Base-by-base conservation (phyloP, 2,329 filamentous ascomycete species). In the Apiospora phragmitis region DNA sequence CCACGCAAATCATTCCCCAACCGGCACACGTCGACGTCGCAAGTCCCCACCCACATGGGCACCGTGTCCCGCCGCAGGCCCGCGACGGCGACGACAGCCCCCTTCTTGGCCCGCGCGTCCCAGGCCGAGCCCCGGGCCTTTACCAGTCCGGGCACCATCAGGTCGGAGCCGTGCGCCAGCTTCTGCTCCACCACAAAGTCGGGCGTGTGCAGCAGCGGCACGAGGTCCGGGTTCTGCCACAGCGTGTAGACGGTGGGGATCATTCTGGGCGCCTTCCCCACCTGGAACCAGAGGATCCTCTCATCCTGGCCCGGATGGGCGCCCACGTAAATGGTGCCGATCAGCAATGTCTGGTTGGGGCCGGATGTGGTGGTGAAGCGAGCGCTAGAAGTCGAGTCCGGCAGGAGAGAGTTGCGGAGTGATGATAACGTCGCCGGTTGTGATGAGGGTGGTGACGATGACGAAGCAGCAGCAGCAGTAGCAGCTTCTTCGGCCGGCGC, bases 101-200 rank as follows among this genome's bases (percentile, higher is more conserved):
- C 89, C 75, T 89, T 88, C 68, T 84, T 87, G 2, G 90, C 90
- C 65, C 83, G 83, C 45, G 81, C 75, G 4, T 90, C 89, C 75
- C 92, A 92, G 1, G 90, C 90, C 14, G 90, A 89, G 1, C 90
- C 90, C 68, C 88, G 51, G 8, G 70, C 21, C 65, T 71, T 86
- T 38, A 90, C 86, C 18, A 93, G 80, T 11, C 91, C 91, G 1
- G 91, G 91, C 1, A 88, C 91, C 91, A 92, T 92, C 66, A 93
- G 81, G 78, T 92, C 90, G 26, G 91, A 90, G 4, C 91, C 91
- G 9, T 86, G 85, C 70, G 87, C 87, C 11, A 93, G 81, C 79
- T 92, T 92, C 72, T 87, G 83, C 32, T 71, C 70, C 76, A 92
- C 86, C 4, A 90, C 88, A 32, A 89, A 85, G 12, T 85, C 83